Evolutionary conservation across 176 grass and related monocot genomes (phyloP), one percentile per base, ranked within the genome.

Genomic region (Alopecurus myosuroides): DNA sequence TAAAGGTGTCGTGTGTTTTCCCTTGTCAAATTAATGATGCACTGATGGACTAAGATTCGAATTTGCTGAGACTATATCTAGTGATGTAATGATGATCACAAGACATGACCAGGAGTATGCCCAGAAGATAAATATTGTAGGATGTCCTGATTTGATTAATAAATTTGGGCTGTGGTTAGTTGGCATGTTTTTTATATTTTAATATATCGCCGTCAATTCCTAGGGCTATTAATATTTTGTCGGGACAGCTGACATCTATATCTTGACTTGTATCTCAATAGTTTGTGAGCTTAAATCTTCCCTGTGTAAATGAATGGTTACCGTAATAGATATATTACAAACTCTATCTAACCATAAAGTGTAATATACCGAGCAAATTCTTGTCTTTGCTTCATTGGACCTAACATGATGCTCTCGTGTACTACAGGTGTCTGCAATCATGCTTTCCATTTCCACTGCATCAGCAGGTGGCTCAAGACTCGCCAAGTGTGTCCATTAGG

Each of bases 381-480:
- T 15, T 19, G 33, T 83, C 19, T 62, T 60, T 12, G 41, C 9
- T 45, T 87, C 13, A 37, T 15, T 85, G 2, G 66, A 19, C 25
- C 49, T 87, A 70, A 84, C 69, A 70, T 76, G 58, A 34, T 76
- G 1, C 11, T 77, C 57, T 33, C 58, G 12, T 15, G 4, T 26
- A n/a, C 84, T 70, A 42, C 84, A 99, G 97, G 97, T 82, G 97
- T 99, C 62, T 99, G 97, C 64, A 99, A 99, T 88, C 97, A 99
- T 89, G 97, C 97, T 68, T 99, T 99, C 79, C 97, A 99, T 79
- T 99, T 99, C 79, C 97, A 99, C 52, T 99, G 97, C 86, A 99
- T 99, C 85, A 99, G 97, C 70, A 91, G 94, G 86, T 99, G 97
- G 97, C 94, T 99, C 63, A 99, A 99, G 82, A 99, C 97, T 86